Base-by-base conservation (phyloP, 1,139 yeast genomes). In the Pichia sp. region DNA sequence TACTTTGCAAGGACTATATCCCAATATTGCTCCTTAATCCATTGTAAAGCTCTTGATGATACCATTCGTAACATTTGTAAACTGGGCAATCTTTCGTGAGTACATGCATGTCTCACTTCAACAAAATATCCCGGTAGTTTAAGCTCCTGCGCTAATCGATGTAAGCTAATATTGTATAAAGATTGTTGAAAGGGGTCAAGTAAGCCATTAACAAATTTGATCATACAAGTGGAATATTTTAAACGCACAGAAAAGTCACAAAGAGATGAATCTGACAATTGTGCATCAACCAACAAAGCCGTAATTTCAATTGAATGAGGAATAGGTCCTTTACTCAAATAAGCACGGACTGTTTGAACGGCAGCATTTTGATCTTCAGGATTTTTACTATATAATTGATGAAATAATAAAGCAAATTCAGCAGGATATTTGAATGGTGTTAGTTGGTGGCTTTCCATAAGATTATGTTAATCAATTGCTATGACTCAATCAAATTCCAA, bases 191-290 rank as follows among this genome's bases (percentile, higher is more conserved):
- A 72, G 0, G 95, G 94, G 56, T 93, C 99, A 34, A 93, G 63
- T 22, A 88, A 62, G 1, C 97, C 97, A 60, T 91, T 93, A 19
- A 91, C 97, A 64, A 91, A 88, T 44, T 95, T 66, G 22, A 88
- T 79, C 8, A 91, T 54, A 0, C 91, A 78, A 86, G 85, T 81
- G 0, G 95, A 67, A 51, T 83, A 80, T 2, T 83, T 68, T 47
- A 79, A 56, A 40, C 79, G 61, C 3, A 66, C 48, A 1, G 64
- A 51, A 5, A 46, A 31, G 40, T 43, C 47, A 9, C 44, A 41
- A 5, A 11, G 45, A 8, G 45, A 39, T 5, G 12, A 15, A 14
- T 38, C 40, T 19, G 34, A 44, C 9, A 80, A 51, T 3, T 64
- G 52, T 1, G 81, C 71, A 5, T 84, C 70, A 0, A 79, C 72